These are phyloP conservation scores for Penicillium robsamsonii DNA, from an alignment of 495 filamentous ascomycete species.

Conservation along the genomic window DNA sequence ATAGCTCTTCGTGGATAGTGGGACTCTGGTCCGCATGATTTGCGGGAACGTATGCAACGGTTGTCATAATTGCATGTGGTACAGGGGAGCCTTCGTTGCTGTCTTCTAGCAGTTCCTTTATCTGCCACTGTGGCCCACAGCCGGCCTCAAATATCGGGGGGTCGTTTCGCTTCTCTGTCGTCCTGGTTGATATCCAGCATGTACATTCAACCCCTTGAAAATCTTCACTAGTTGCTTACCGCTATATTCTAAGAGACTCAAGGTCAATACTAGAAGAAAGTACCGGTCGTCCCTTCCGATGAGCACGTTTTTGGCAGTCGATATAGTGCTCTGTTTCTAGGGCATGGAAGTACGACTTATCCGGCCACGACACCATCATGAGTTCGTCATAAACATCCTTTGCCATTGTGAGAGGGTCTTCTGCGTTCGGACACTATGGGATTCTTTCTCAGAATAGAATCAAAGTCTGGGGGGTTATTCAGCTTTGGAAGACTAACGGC, in stretches of 20 bases:
- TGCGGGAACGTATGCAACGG: conserved; percentile 5
- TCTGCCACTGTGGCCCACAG: neutral
- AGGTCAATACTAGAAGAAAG: neutral
- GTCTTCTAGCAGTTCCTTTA: neutral
- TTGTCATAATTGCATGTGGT: conserved; percentile 15
- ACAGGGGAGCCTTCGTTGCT: neutral
- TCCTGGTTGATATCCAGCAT: neutral
- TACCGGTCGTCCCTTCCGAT: neutral
- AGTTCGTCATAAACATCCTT: neutral
- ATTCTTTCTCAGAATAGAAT: neutral
- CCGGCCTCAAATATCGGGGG: neutral
- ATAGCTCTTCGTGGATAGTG: conserved; percentile 11
- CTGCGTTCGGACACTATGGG: neutral
- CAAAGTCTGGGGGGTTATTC: neutral
- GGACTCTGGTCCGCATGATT: neutral
- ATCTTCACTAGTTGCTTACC: neutral
- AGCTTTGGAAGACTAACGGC: neutral
- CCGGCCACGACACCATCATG: neutral
- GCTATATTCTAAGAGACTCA: neutral
- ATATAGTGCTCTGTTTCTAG: neutral
- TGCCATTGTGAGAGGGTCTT: neutral
- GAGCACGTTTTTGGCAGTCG: neutral
- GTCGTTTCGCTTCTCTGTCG: neutral
- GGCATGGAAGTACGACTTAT: neutral
- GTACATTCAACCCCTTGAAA: neutral